Evolutionary conservation across 1,284 basidiomycete species (phyloP), one percentile per base, ranked within the genome.

Genomic region (Sphagnurus paluster): DNA sequence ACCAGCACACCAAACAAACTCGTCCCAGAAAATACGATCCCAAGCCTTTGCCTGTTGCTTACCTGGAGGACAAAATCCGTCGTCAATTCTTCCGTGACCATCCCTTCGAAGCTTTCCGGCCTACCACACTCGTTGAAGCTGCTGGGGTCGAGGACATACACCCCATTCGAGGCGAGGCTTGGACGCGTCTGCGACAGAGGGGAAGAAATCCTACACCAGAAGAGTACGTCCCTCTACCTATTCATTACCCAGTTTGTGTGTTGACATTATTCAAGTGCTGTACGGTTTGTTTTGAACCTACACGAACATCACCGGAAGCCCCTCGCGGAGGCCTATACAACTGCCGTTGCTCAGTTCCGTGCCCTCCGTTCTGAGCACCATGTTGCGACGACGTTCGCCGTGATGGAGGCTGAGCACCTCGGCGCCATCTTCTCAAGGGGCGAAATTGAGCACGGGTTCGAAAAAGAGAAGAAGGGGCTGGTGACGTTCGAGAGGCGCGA

Each of bases 41-140:
- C 68, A 74, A 49, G 74, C 79, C 89, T 0, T 58, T 79, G 47
- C 77, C 81, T 8, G 80, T 98, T 49, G 75, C 79, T 39, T 98
- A 96, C 65, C 57, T 89, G 23, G 92, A 95, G 63, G 96, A 99
- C 68, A 76, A 80, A 49, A 74, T 98, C 43, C 83, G 96, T 36
- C 76, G 83, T 44, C 91, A 93, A 65, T 99, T 99, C 77, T 98
- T 95, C 74, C 76, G 78, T 43, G 96, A 99, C 70, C 95, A 98
- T 63, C 94, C 96, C 2, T 98, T 98, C 64, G 95, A 99, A 69
- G 87, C 92, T 1, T 89, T 95, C 65, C 78, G 94, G 32, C 85
- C 93, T 2, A 75, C 78, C 11, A 85, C 80, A 9, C 67, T 99
- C 40, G 81, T 90, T 1, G 96, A 99, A 70, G 74, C 74, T 34